Conservation (phyloP, 352 stramenopile species). For the Peronospora farinosa region DNA sequence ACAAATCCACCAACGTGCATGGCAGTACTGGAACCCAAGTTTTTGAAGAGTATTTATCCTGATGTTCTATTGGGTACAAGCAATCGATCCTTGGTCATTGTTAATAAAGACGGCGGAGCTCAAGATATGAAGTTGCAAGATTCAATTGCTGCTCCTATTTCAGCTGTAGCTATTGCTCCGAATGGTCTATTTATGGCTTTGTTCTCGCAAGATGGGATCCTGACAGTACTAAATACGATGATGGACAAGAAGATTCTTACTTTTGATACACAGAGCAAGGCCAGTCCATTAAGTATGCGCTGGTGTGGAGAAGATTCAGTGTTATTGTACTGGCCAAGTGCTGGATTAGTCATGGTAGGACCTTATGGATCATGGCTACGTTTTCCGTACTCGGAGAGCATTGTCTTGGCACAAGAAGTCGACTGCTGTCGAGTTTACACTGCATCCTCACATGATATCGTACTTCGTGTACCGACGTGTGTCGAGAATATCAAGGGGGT, state of each 20-base stretch:
- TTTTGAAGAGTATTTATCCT: slow-evolving; percentile 86
- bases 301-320: slow-evolving; percentile 90
- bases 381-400: slow-evolving; percentile 74
- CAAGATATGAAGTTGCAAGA: slow-evolving; percentile 83
- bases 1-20: slow-evolving; percentile 82
- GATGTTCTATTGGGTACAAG: slow-evolving; percentile 92
- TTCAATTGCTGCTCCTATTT: slow-evolving; percentile 83
- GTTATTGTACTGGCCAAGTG: slow-evolving; percentile 81
- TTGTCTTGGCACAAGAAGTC: slow-evolving; percentile 63
- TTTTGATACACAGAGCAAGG: slow-evolving; percentile 84
- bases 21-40: slow-evolving; percentile 88
- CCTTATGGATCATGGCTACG: slow-evolving; percentile 81
- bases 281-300: slow-evolving; percentile 63
- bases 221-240: slow-evolving; percentile 93
- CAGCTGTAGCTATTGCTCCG: slow-evolving; percentile 88
- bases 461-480: slow-evolving; percentile 78
- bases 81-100: slow-evolving; percentile 84
- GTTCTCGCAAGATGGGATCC: slow-evolving; percentile 89
- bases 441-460: slow-evolving; percentile 65
- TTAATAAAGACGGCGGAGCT: slow-evolving; percentile 59
- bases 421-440: slow-evolving; percentile 76
- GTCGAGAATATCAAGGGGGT: slow-evolving; percentile 86
- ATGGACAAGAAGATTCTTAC: slow-evolving; percentile 92
- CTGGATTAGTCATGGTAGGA: slow-evolving; percentile 78
- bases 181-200: slow-evolving; percentile 95